These are phyloP conservation scores for Moesziomyces sp. DNA, from an alignment of 1,284 basidiomycete genomes.

Conservation along the genomic window DNA sequence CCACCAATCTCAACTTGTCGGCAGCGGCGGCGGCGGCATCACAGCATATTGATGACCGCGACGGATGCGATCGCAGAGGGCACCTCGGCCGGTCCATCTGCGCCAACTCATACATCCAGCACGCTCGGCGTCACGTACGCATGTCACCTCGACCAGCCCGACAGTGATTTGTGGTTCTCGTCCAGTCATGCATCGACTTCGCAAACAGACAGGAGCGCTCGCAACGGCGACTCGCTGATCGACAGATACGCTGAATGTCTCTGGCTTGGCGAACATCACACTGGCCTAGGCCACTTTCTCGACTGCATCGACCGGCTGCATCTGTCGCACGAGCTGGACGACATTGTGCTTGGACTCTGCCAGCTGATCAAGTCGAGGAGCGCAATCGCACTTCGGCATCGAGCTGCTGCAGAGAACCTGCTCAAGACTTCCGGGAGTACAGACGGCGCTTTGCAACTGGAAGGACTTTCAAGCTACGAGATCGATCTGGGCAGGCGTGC, in stretches of 20 bases:
- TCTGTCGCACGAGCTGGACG: constrained; percentile 12
- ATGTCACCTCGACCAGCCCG: constrained; percentile 27
- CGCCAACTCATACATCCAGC: not conserved
- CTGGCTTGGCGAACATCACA: constrained; percentile 48
- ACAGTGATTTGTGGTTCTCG: constrained; percentile 19
- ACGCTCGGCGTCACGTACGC: constrained; percentile 11
- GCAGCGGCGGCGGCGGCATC: constrained; percentile 1
- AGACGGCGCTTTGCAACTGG: not conserved
- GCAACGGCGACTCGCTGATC: not conserved
- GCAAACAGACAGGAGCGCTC: too few species aligned
- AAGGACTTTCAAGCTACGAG: constrained; percentile 14
- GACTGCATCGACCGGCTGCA: constrained; percentile 25
- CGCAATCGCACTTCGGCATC: constrained; percentile 22
- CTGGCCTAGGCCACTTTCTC: constrained; percentile 35
- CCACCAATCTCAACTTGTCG: not conserved
- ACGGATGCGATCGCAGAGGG: not conserved
- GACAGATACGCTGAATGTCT: constrained; percentile 29
- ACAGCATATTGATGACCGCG: not conserved
- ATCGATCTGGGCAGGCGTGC: constrained; percentile 9
- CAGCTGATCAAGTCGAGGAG: constrained; percentile 26
- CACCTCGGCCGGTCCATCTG: constrained; percentile 7
- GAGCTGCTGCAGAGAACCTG: constrained; percentile 2
- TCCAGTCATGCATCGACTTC: too few species aligned
- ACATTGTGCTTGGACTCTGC: constrained; percentile 25
- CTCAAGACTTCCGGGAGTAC: not conserved